A percentile compares a stretch with the other conserved stretches of the same genome.
Evolutionary conservation across 306 rosid genomes (phyloP).

Genomic region (Spatholobus suberectus): DNA sequence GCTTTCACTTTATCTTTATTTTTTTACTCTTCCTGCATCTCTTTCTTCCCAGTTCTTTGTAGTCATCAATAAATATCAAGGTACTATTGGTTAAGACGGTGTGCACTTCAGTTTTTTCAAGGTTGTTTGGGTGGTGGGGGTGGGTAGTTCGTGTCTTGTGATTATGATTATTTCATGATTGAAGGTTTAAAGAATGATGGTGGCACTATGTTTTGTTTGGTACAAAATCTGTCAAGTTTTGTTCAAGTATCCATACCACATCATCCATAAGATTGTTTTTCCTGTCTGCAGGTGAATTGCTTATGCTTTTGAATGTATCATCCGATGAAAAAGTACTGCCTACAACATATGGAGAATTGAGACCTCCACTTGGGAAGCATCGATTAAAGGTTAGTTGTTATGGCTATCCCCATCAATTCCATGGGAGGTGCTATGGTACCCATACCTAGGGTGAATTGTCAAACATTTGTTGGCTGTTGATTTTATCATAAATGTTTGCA

Average conservation of each 20-base stretch:
- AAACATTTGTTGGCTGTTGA: background rate
- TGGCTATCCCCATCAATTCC: background rate
- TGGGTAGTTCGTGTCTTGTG: background rate
- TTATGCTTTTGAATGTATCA: conserved; percentile 73
- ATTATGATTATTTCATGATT: conserved; percentile 6
- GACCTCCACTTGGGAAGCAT: conserved; percentile 98
- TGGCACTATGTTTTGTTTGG: background rate
- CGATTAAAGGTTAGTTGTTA: conserved; percentile 81
- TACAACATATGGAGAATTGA: conserved; percentile 92
- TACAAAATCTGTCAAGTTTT: conserved; percentile 24
- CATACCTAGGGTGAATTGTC: background rate
- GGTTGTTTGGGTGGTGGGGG: background rate
- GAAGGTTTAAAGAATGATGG: background rate
- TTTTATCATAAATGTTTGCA: conserved; percentile 3
- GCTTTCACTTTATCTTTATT: background rate
- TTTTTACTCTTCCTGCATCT: background rate
- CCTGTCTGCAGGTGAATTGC: conserved; percentile 78
- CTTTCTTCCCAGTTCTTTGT: background rate
- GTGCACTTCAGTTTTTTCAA: background rate
- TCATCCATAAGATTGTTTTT: background rate
- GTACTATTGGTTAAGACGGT: background rate
- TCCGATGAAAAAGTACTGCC: conserved; percentile 82
- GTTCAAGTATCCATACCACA: background rate
- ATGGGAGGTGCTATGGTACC: conserved; percentile 16
- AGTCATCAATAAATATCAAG: conserved; percentile 18